Base-by-base conservation (phyloP, 805 yeast species). In the Candida pini region DNA sequence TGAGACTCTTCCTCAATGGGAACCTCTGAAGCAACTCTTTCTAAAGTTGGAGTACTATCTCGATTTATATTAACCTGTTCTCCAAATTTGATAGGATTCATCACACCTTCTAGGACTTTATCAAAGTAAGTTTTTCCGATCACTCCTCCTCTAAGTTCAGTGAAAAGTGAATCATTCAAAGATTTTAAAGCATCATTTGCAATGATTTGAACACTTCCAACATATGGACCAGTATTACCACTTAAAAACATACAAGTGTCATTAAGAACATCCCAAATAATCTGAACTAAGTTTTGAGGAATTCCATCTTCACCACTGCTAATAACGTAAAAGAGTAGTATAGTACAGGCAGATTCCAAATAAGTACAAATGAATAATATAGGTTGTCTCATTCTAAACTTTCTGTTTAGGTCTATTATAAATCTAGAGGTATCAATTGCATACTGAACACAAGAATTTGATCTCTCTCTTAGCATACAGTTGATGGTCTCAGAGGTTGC, bases 131-230 rank as follows among this genome's bases (percentile, higher is more conserved):
- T 40, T 9, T 19, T 25, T 15, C 24, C 33, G 15, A 20, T 25
- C 9, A 24, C 4, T 4, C 14, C 28, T 14, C 20, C n/a, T 9
- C n/a, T n/a, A n/a, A 30, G 29, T 20, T 38, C 28, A 2, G 39
- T 26, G 8, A 31, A 26, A 17, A 46, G 21, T 12, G 44, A 26
- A 16, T 34, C 26, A 21, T 41, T 35, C 14, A 46, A 28, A 3
- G 50, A 46, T 28, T 44, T 38, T 14, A 48, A 31, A 10, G 49
- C 53, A 28, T 48, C 53, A 18, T 36, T 40, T 17, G 53, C 51
- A 13, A 48, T 43, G 4, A 43, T 33, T 23, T 45, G 40, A 10
- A 42, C 43, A 21, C 45, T 38, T 10, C 40, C 53, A 13, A 47
- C 30, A 24, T 45, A 47, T 12, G 48, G 44, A 9, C 51, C 50